Evolutionary conservation across 179 eudicot genomes (phyloP), one percentile per base, ranked within the genome.

Genomic region (Amaranthus tricolor): DNA sequence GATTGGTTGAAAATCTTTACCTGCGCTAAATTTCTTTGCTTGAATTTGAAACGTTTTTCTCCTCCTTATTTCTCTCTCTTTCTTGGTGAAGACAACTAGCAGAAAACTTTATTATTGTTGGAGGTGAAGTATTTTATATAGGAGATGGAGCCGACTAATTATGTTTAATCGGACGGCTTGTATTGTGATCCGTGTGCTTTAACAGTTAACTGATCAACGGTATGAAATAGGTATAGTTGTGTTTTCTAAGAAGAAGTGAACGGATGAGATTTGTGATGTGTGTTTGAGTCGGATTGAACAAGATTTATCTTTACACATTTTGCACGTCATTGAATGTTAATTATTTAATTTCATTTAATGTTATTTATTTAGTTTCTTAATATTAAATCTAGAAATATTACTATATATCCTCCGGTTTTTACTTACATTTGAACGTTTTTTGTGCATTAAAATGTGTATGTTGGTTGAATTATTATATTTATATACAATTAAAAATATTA

Each of bases 181-280:
- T 20, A 75, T 14, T 80, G 48, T 3, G 20, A 83, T 85, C 83
- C 82, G 84, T 77, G 87, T 86, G 84, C 70, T 77, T 48, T 49
- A 62, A 3, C 6, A 14, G 49, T 24, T 73, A 43, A 6, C 6
- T 24, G 11, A 86, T 88, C 86, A 2, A 84, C 88, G 88, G 83
- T 45, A 2, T 0, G 0, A 0, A 64, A n/a, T 66, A 48, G 45
- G 0, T 49, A 1, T 10, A 0, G 6, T 68, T 88, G 91, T 88
- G 89, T 78, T 86, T 88, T 82, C 85, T 84, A 54, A 5, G 15
- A 5, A 57, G 56, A 14, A 53, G 44, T 63, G 76, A 31, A 86
- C 86, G 88, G 86, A 21, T 70, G 6, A 19, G 88, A 86, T 88
- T 51, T 14, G 31, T 61, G 49, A 16, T 9, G 53, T 1, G 14